phyloP scores from a whole-genome alignment of 139 green algal species.

The Chlamydomonas asymmetrica region DNA sequence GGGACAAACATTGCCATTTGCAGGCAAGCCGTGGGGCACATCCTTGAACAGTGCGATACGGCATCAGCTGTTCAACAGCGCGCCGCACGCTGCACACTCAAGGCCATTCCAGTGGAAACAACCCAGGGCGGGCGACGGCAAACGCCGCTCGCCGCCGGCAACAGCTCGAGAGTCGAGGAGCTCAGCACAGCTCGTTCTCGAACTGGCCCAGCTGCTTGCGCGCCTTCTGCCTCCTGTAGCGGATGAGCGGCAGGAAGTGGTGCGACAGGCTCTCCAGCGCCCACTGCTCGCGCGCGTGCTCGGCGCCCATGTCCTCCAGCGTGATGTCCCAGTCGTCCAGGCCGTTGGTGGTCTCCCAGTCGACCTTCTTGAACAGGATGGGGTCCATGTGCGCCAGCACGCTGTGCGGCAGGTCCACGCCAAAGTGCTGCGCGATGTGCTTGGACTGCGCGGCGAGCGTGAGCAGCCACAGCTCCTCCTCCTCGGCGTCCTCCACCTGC shows the following conservation, averaged over 20 bases:
- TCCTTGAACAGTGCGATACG: no score
- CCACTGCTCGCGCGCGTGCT: conserved; percentile 63
- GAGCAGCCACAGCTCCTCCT: conserved; percentile 65
- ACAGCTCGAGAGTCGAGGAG: no score
- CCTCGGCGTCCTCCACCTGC: conserved; percentile 57
- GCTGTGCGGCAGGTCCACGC: conserved; percentile 57
- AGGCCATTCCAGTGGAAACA: background rate
- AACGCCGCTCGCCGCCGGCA: no score
- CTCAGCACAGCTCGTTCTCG: conserved; percentile 21
- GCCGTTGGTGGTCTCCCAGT: conserved; percentile 64
- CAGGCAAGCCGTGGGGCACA: no score
- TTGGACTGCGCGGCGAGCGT: conserved; percentile 44
- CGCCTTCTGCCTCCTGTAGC: conserved; percentile 48
- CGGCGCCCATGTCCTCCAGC: conserved; percentile 45
- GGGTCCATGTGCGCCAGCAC: conserved; percentile 68
- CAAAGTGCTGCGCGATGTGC: conserved; percentile 51
- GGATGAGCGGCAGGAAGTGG: conserved; percentile 66
- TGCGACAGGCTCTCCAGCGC: conserved; percentile 60
- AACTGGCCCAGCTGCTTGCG: conserved; percentile 17
- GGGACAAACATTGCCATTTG: background rate
- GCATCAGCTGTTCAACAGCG: no score
- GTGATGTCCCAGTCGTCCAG: conserved; percentile 63
- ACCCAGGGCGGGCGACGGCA: no score
- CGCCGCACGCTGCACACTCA: no score
- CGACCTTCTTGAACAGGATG: conserved; percentile 67